These are phyloP conservation scores for Keithomyces neogunnii DNA, from an alignment of 2,329 filamentous ascomycete species.

Conservation along the genomic window DNA sequence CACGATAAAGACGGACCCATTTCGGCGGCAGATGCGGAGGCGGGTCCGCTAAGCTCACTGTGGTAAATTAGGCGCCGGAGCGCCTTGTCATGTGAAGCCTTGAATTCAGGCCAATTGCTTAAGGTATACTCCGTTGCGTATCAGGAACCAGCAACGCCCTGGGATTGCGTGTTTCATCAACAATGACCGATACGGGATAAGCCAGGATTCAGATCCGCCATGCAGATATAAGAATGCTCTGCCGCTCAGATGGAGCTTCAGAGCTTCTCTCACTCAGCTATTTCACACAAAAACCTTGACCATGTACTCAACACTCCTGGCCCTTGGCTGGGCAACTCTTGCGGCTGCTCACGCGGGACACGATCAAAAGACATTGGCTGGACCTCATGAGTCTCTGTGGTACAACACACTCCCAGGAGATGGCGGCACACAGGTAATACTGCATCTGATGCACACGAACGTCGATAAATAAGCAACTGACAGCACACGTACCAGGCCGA, in stretches of 20 bases:
- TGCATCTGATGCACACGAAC: neutral
- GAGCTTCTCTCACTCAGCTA: too few species aligned
- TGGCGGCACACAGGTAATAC: constrained; percentile 66
- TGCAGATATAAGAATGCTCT: too few species aligned
- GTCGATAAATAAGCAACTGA: neutral
- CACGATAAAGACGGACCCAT: constrained; percentile 10
- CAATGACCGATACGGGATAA: too few species aligned
- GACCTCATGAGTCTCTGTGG: constrained; percentile 69
- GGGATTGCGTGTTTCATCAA: too few species aligned
- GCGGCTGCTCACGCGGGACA: constrained; percentile 52
- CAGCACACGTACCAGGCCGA: constrained; percentile 50
- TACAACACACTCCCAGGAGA: constrained; percentile 78
- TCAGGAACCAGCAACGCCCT: too few species aligned
- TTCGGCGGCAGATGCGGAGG: neutral
- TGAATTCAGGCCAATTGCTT: too few species aligned
- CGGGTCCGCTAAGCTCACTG: neutral
- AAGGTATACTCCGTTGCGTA: too few species aligned
- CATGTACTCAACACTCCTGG: constrained; percentile 15
- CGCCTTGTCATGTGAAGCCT: too few species aligned
- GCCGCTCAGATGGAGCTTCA: too few species aligned
- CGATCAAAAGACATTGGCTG: constrained; percentile 52
- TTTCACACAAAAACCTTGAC: neutral
- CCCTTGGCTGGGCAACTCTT: constrained; percentile 36
- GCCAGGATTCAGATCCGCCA: too few species aligned
- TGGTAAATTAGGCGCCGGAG: neutral